These are phyloP conservation scores for Emericellopsis atlantica DNA, from an alignment of 2,329 filamentous ascomycete genomes.

Conservation along the genomic window DNA sequence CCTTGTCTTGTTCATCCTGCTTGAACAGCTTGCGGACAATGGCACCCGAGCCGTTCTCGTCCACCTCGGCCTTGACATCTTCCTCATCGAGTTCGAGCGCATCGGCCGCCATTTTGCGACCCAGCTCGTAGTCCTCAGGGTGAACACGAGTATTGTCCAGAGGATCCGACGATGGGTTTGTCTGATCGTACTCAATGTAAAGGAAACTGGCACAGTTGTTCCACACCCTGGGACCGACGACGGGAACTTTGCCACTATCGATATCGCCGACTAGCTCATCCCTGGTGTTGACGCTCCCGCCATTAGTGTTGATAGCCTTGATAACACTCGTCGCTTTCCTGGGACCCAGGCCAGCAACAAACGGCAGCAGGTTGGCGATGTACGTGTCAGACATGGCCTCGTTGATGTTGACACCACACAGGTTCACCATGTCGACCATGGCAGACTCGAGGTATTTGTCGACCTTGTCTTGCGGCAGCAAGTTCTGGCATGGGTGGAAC, in stretches of 20 bases:
- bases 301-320: slow-evolving; percentile 81
- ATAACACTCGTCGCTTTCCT: slow-evolving; percentile 68
- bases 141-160: slow-evolving; percentile 95
- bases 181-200: slow-evolving; percentile 77
- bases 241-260: slow-evolving; percentile 62
- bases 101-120: slow-evolving; percentile 96
- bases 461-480: slow-evolving; percentile 80
- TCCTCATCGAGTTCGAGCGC: slow-evolving; percentile 94
- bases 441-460: slow-evolving; percentile 82
- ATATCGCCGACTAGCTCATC: slow-evolving; percentile 83
- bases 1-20: slow-evolving; percentile 84
- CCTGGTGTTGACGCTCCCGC: slow-evolving; percentile 70
- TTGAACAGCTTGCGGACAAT: slow-evolving; percentile 93
- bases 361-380: slow-evolving; percentile 78
- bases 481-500: slow-evolving; percentile 82
- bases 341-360: slow-evolving; percentile 80
- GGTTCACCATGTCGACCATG: slow-evolving; percentile 96
- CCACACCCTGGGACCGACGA: slow-evolving; percentile 84
- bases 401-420: slow-evolving; percentile 91
- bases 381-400: slow-evolving; percentile 74
- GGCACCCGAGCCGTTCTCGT: slow-evolving; percentile 79
- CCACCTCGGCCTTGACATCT: slow-evolving; percentile 87
- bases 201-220: slow-evolving; percentile 96
- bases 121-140: slow-evolving; percentile 95
- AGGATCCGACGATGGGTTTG: slow-evolving; percentile 73